Evolutionary conservation across 495 filamentous ascomycete genomes (phyloP), one percentile per base, ranked within the genome.

Genomic region (Filosporella fistucella): DNA sequence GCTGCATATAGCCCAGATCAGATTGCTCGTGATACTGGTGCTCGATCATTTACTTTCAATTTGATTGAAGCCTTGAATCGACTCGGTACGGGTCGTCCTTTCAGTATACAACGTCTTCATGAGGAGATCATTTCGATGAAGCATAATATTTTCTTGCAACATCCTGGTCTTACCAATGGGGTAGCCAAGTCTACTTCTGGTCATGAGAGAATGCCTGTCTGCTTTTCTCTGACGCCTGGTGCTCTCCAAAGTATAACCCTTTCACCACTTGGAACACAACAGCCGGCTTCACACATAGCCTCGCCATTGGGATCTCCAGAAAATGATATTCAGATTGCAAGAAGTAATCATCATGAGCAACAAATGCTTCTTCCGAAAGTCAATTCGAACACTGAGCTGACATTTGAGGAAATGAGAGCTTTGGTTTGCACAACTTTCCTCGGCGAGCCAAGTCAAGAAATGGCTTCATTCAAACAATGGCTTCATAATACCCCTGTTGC

Each of bases 391-490:
- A 60, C 66, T 7, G 70, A 74, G 45, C 56, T 78, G 30, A 72
- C 63, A 10, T 73, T 80, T 39, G 75, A 77, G 23, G 73, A 78
- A 34, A 60, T 63, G 11, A 65, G 75, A 47, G 73, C 76, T 13
- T 52, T 80, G 23, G 74, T 78, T 2, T 77, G 75, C 58, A 78
- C 73, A 1, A 77, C 74, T 0, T 78, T 78, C 51, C 70, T 76
- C 23, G 74, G 74, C 30, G 74, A 80, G 47, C 72, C 75, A 9
- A 77, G 71, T 45, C 67, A 72, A 8, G 76, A 78, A 32, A 77
- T 80, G 74, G 65, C 68, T 21, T 77, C 67, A 30, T 78, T 78
- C 52, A 71, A 76, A 60, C 72, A 77, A 37, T 78, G 76, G 75
- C 64, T 80, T 10, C 68, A 72, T 30, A 72, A 69, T 44, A 67